Percentiles rank a stretch among this genome's conserved stretches.
Conservation (phyloP, 2,329 filamentous ascomycete species). For the Sporothrix pseudoabietina region DNA sequence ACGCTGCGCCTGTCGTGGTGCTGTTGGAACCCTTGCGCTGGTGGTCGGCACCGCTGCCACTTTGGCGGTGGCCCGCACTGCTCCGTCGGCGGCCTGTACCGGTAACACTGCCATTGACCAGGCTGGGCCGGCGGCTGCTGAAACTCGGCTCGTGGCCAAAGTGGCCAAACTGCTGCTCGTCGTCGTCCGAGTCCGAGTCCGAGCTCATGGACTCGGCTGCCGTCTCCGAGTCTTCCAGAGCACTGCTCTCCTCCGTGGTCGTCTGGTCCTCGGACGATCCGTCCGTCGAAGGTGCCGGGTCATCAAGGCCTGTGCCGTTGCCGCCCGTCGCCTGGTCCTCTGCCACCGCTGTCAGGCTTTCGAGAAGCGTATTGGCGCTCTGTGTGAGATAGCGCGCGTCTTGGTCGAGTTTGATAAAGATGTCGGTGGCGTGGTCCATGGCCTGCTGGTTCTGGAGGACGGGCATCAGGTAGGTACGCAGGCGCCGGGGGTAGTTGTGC, state of each 20-base stretch:
- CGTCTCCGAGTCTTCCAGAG: constrained; percentile 31
- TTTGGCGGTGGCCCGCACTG: constrained; percentile 25
- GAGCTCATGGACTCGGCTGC: constrained; percentile 27
- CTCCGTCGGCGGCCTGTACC: constrained; percentile 26
- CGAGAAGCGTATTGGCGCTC: constrained; percentile 31
- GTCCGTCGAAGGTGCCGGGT: constrained; percentile 15
- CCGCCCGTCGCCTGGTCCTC: constrained; percentile 28
- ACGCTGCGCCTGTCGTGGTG: neutral
- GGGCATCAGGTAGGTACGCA: constrained; percentile 32
- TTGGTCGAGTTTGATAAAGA: constrained; percentile 34
- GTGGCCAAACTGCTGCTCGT: constrained; percentile 25
- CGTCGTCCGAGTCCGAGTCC: constrained; percentile 23
- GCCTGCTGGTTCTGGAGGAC: constrained; percentile 32
- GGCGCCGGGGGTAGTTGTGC: constrained; percentile 31
- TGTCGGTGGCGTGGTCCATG: constrained; percentile 33
- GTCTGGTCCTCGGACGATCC: constrained; percentile 24
- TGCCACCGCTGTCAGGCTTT: constrained; percentile 32
- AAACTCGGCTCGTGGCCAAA: constrained; percentile 17
- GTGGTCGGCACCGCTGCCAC: constrained; percentile 15
- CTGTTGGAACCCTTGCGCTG: constrained; percentile 26
- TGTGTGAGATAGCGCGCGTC: constrained; percentile 33
- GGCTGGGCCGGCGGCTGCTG: constrained; percentile 20
- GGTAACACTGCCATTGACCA: constrained; percentile 3
- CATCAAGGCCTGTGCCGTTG: constrained; percentile 29
- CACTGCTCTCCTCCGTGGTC: constrained; percentile 30